Evolutionary conservation across 805 yeast species (phyloP), one percentile per base, ranked within the genome.

Genomic region (Wickerhamiella azymoides): DNA sequence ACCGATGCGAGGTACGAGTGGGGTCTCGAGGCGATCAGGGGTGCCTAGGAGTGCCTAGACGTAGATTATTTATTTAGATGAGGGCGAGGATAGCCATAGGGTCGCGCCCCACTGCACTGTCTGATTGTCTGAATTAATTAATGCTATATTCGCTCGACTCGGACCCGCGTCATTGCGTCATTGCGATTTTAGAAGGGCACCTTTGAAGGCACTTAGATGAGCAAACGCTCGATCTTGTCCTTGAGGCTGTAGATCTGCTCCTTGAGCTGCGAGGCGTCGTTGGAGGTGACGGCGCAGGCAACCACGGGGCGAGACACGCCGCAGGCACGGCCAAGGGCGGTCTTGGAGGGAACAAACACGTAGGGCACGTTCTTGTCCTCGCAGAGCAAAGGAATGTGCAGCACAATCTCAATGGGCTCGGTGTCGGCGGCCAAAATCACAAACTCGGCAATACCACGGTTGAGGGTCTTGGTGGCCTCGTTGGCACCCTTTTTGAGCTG

Each of bases 351-450:
- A 56, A 92, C 97, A 58, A 92, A 92, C 54, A 92, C 97, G 74
- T 92, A 92, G 54, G 98, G 96, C 57, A 92, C 98, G 74, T 92
- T 92, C 77, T 92, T 92, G 72, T 92, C 99, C 73, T 92, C 99
- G 71, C 99, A 92, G 61, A 92, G 75, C 61, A 92, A 77, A 43
- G 99, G 99, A 67, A 92, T 77, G 67, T 92, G 98, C 69, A 92
- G 78, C 63, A 92, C 79, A 68, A 92, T 89, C 74, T 92, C 99
- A 64, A 92, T 88, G 61, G 99, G 99, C 71, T 88, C 95, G 61
- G 98, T 86, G 66, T 92, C 99, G 60, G 98, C 99, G 56, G 99
- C 98, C 96, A 92, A 85, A 72, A 89, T 84, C 69, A 89, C 88
- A 76, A 89, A 89, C 73, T 89, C 98, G 61, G 96, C 84, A 63